Conservation (phyloP, 2,329 filamentous ascomycete species). For the Phoma herbarum region DNA sequence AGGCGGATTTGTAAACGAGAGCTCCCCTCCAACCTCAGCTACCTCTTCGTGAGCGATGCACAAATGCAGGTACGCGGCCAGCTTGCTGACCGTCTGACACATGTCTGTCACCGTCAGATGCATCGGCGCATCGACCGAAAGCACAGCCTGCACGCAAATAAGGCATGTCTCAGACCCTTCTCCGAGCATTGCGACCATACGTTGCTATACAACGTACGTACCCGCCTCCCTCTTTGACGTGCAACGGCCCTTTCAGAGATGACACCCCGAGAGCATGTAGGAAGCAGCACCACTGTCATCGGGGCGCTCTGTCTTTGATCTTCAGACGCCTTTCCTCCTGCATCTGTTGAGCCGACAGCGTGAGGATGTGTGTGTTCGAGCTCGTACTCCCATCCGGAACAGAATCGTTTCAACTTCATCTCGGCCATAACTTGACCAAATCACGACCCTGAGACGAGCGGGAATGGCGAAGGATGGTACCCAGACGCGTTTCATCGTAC, state of each 20-base stretch:
- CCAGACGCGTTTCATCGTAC: constrained; percentile 34
- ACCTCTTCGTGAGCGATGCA: neutral
- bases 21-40: constrained; percentile 1
- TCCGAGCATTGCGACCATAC: constrained; percentile 3
- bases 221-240: constrained; percentile 12
- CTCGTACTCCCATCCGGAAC: constrained; percentile 12
- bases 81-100: constrained; percentile 20
- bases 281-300: neutral
- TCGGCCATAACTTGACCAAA: constrained; percentile 9
- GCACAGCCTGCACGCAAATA: constrained; percentile 17
- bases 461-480: constrained; percentile 29
- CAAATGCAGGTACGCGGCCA: constrained; percentile 34
- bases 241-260: neutral
- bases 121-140: constrained; percentile 9
- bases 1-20: constrained; percentile 1
- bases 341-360: neutral
- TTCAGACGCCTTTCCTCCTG: neutral
- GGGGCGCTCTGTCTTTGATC: neutral
- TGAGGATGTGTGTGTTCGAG: neutral
- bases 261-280: neutral
- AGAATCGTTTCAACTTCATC: constrained; percentile 7
- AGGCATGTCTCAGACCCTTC: constrained; percentile 17
- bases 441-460: constrained; percentile 32
- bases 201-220: constrained; percentile 18
- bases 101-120: constrained; percentile 14